Base-by-base conservation (phyloP, 2,329 filamentous ascomycete genomes). In the Colletotrichum sp. region DNA sequence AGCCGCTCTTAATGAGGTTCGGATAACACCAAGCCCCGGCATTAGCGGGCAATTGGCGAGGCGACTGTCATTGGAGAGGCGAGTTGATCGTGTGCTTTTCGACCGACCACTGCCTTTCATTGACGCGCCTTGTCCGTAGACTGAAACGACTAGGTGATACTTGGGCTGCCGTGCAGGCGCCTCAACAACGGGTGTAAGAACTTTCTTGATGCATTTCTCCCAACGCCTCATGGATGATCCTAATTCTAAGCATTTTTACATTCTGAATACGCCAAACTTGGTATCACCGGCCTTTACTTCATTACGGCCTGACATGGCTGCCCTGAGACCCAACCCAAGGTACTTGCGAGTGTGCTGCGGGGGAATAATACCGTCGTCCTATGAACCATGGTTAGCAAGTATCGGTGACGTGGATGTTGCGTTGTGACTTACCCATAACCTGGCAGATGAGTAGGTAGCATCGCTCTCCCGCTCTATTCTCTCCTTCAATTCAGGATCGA, bases 391-490 rank as follows among this genome's bases (percentile, higher is more conserved):
- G 55, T 30, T 69, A 74, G 68, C 66, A 79, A 78, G 26, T 26
- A 64, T 62, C 58, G 24, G 38, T 73, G 14, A 79, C 62, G 61
- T 71, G 63, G 36, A 32, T 8, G 36, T 7, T 28, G 78, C 36
- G 30, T 9, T 26, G 78, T 30, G 28, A 86, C 89, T 84, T 79
- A 90, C 96, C 97, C 97, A 99, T 79, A 98, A 85, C 77, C 96
- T 90, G 7, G 97, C 96, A 36, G 93, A 95, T 2, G 95, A 97
- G 84, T 96, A 98, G 1, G 94, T 92, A 1, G 95, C 95, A 79
- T 98, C 95, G 70, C 95, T 98, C 87, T 98, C 96, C 67, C 90
- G 89, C 82, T 98, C 96, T 79, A 99, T 98, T 61, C 96, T 90
- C 55, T 92, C 92, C 85, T 94, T 95, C 76, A 98, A 87, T 77